Evolutionary conservation across 495 filamentous ascomycete species (phyloP), one percentile per base, ranked within the genome.

Genomic region (Podospora tetraspora): DNA sequence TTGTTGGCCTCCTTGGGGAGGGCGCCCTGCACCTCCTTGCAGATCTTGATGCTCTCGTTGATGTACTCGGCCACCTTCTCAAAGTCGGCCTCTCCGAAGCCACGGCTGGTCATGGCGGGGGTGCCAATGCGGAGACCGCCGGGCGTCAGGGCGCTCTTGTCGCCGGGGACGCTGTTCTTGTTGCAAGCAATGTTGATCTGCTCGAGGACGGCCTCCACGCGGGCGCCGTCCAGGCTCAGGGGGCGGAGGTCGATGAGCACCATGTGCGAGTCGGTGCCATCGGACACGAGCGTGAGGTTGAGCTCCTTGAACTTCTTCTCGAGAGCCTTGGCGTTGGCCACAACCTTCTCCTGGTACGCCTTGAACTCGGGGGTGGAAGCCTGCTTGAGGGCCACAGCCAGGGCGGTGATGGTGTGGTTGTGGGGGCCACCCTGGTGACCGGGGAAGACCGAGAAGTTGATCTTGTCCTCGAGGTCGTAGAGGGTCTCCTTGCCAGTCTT

Each of bases 371-470:
- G 91, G 65, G 89, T 91, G 70, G 87, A 89, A 62, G 92, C 94
- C 84, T 99, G 96, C 85, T 97, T 95, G 70, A 99, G 87, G 60
- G 96, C 96, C 72, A 98, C 96, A 30, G 96, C 92, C 64, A 99
- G 86, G 71, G 96, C 96, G 56, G 96, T 99, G 82, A 99, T 99
- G 80, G 96, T 99, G 87, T 99, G 96, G 86, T 99, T 99, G 85
- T 99, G 96, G 29, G 96, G 96, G 64, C 96, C 96, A 76, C 96
- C 96, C 85, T 99, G 96, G 83, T 99, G 96, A 69, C 96, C 96
- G 59, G 96, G 96, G 87, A 99, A 99, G 79, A 99, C 96, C 68
- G 93, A 97, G 82, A 96, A 94, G 86, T 99, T 99, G 83, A 99
- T 99, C 59, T 93, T 93, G 66, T 86, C 84, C 84, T 98, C 96